Evolutionary conservation across 805 yeast species (phyloP).

Genomic region (Schizosaccharomyces octosporus): DNA sequence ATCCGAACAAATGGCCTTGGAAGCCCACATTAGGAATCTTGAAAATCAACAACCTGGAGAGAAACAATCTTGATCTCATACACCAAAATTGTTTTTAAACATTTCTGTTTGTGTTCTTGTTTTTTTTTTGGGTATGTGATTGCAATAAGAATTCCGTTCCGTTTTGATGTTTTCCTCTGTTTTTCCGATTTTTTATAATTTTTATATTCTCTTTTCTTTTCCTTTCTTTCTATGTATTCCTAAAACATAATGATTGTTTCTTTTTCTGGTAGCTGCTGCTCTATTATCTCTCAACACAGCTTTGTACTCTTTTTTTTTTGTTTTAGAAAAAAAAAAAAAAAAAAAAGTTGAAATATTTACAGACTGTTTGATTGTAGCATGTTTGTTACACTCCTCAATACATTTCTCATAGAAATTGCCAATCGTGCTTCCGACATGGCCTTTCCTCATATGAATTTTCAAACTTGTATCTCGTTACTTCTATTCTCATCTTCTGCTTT

Average conservation of each 20-base stretch:
- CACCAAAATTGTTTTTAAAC: no score
- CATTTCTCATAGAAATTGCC: background rate
- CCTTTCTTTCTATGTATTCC: background rate
- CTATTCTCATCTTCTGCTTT: background rate
- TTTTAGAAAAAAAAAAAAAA: no score
- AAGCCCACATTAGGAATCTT: slow-evolving; percentile 4
- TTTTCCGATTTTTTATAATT: background rate
- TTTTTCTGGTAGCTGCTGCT: background rate
- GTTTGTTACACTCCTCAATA: background rate
- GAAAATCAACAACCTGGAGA: background rate
- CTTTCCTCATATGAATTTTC: background rate
- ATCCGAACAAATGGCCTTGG: slow-evolving; percentile 4
- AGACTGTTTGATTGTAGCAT: background rate
- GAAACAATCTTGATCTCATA: background rate
- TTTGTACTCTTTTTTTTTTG: background rate
- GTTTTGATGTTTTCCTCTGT: no score
- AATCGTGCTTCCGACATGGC: background rate
- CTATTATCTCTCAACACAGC: background rate
- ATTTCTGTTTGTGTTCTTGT: background rate
- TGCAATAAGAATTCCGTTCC: no score
- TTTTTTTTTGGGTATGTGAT: background rate
- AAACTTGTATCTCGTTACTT: background rate
- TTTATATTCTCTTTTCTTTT: background rate
- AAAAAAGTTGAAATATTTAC: no score
- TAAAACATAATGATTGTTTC: background rate